Percentiles rank a stretch among this genome's conserved stretches.
phyloP scores from a whole-genome alignment of 495 filamentous ascomycete genomes.

The Aspergillus diversus region DNA sequence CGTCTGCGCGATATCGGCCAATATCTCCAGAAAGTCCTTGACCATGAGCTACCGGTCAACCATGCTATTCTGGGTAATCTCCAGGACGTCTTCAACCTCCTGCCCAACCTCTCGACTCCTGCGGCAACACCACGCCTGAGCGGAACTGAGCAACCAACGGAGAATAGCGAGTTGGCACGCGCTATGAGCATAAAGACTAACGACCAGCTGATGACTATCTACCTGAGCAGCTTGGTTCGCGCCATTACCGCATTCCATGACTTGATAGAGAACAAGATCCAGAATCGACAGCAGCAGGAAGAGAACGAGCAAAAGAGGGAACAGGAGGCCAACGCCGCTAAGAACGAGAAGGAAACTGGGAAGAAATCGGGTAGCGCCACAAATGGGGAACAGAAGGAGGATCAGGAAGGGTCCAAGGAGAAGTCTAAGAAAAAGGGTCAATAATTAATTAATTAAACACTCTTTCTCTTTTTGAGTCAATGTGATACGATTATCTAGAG shows the following conservation, averaged over 20 bases:
- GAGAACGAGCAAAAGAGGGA: constrained; percentile 87
- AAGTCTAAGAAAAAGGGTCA: constrained; percentile 63
- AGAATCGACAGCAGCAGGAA: constrained; percentile 95
- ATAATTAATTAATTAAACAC: constrained; percentile 18
- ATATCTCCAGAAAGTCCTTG: constrained; percentile 95
- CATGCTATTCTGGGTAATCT: constrained; percentile 97
- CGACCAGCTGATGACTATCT: constrained; percentile 97
- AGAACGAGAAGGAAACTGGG: constrained; percentile 65
- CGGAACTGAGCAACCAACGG: constrained; percentile 51
- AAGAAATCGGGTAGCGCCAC: constrained; percentile 61
- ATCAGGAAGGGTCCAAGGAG: constrained; percentile 66
- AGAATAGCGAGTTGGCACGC: constrained; percentile 81
- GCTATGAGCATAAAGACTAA: constrained; percentile 99
- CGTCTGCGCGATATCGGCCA: constrained; percentile 93
- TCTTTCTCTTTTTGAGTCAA: constrained; percentile 22
- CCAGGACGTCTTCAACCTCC: constrained; percentile 98
- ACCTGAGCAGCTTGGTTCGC: constrained; percentile 91
- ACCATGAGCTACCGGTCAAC: constrained; percentile 90
- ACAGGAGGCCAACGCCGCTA: constrained; percentile 58
- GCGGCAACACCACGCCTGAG: constrained; percentile 53
- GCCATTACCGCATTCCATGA: constrained; percentile 99
- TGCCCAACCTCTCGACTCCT: constrained; percentile 93
- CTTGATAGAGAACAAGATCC: constrained; percentile 99
- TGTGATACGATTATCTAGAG: constrained; percentile 37
- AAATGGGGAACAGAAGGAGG: constrained; percentile 67